Conservation (phyloP, 768 basidiomycete genomes). For the Tulasnella sp. region DNA sequence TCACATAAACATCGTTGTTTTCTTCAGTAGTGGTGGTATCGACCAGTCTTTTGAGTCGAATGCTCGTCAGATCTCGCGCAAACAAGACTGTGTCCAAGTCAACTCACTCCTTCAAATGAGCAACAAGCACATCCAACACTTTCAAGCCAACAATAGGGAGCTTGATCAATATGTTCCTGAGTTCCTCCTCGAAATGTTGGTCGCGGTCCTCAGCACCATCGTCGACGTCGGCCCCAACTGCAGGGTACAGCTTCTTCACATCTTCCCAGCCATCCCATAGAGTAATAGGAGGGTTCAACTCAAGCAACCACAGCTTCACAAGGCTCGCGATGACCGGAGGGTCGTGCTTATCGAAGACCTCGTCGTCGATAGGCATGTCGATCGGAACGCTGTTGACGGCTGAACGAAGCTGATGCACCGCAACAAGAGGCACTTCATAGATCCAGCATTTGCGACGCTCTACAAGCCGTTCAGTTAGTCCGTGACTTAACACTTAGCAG, state of each 20-base stretch:
- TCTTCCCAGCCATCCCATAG: conserved; percentile 94
- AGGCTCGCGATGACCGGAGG: conserved; percentile 82
- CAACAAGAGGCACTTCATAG: conserved; percentile 81
- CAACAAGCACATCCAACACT: conserved; percentile 76
- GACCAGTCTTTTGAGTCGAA: conserved; percentile 58
- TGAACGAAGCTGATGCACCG: conserved; percentile 84
- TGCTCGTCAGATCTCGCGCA: conserved; percentile 15
- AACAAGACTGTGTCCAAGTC: conserved; percentile 12
- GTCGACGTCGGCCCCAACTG: conserved; percentile 56
- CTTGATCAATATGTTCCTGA: conserved; percentile 65
- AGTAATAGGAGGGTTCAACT: conserved; percentile 83
- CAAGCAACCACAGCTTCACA: conserved; percentile 88
- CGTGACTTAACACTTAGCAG: not conserved
- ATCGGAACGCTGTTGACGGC: conserved; percentile 73
- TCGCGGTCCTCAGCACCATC: conserved; percentile 61
- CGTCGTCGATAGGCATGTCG: conserved; percentile 52
- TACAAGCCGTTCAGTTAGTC: conserved; percentile 40
- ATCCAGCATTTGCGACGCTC: conserved; percentile 93
- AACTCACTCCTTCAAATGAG: conserved; percentile 72
- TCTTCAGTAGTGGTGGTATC: conserved; percentile 63
- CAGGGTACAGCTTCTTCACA: conserved; percentile 82
- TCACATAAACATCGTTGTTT: conserved; percentile 73
- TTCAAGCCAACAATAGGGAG: conserved; percentile 79
- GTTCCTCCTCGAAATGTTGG: conserved; percentile 60
- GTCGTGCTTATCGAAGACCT: conserved; percentile 75